These are phyloP conservation scores for Alternaria tenuissima DNA, from an alignment of 2,329 filamentous ascomycete genomes.

Conservation along the genomic window DNA sequence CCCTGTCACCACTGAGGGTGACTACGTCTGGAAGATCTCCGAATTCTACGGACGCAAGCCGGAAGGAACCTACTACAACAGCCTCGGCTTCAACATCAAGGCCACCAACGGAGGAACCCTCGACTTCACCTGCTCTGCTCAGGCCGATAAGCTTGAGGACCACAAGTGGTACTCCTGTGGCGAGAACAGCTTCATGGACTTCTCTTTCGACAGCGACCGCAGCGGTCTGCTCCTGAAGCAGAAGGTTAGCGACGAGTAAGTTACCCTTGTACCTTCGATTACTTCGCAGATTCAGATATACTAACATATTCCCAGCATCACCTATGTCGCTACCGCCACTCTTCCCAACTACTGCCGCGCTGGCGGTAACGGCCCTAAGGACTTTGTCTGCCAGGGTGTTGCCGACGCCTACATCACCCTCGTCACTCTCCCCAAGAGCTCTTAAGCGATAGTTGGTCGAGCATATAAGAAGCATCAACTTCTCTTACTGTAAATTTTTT, in stretches of 20 bases:
- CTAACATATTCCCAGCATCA: constrained; percentile 16
- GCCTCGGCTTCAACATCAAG: constrained; percentile 26
- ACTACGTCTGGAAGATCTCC: constrained; percentile 33
- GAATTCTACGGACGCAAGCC: constrained; percentile 30
- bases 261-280: neutral
- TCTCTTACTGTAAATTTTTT: neutral
- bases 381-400: constrained; percentile 78
- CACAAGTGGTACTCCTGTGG: constrained; percentile 23
- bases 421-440: constrained; percentile 16
- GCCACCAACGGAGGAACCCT: constrained; percentile 22
- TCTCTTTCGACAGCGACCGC: constrained; percentile 22
- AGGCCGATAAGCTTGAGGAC: constrained; percentile 14
- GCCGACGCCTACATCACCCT: constrained; percentile 61
- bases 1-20: constrained; percentile 17
- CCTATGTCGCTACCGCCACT: constrained; percentile 23
- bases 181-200: constrained; percentile 23
- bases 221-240: constrained; percentile 25
- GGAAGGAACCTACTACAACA: constrained; percentile 26
- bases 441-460: neutral
- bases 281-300: neutral
- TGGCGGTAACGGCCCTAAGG: constrained; percentile 53
- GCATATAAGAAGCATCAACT: neutral
- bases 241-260: constrained; percentile 22
- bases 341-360: constrained; percentile 24
- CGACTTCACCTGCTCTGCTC: constrained; percentile 19